Percentiles rank a stretch among this genome's conserved stretches.
phyloP scores from a whole-genome alignment of 2,329 filamentous ascomycete genomes.

The Hypoxylon sp. region DNA sequence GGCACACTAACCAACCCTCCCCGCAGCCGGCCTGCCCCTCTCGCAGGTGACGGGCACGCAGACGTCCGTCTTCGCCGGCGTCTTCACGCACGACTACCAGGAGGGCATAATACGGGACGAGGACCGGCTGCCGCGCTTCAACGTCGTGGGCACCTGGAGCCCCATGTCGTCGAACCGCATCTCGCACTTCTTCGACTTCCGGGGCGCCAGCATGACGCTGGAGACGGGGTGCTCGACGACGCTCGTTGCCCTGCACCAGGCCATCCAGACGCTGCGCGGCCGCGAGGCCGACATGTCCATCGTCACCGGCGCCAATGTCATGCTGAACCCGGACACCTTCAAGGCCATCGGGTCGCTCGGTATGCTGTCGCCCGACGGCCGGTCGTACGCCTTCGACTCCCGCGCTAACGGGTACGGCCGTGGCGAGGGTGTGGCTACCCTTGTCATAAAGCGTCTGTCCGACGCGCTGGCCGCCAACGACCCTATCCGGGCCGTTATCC shows the following conservation, averaged over 20 bases:
- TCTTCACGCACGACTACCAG: slow-evolving; percentile 21
- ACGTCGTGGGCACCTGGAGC: slow-evolving; percentile 41
- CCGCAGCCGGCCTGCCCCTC: slow-evolving; percentile 42
- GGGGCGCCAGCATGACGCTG: slow-evolving; percentile 33
- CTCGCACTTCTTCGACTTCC: slow-evolving; percentile 45
- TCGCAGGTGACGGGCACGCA: slow-evolving; percentile 36
- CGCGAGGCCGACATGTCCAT: slow-evolving; percentile 36
- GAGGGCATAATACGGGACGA: slow-evolving; percentile 10
- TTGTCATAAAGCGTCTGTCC: slow-evolving; percentile 52
- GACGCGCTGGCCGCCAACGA: slow-evolving; percentile 39
- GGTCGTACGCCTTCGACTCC: slow-evolving; percentile 49
- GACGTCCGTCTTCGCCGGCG: slow-evolving; percentile 45
- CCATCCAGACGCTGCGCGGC: background rate
- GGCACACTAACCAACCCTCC: background rate
- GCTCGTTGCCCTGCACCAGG: slow-evolving; percentile 42
- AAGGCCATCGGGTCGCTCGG: slow-evolving; percentile 56
- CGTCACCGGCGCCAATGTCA: slow-evolving; percentile 39
- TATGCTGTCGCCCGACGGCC: slow-evolving; percentile 44
- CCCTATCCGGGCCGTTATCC: slow-evolving; percentile 47
- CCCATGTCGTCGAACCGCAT: slow-evolving; percentile 38
- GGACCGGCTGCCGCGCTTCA: slow-evolving; percentile 9
- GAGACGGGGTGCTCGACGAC: slow-evolving; percentile 49
- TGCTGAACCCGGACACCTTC: slow-evolving; percentile 38
- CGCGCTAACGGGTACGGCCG: slow-evolving; percentile 55
- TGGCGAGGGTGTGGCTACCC: slow-evolving; percentile 53